Conservation (phyloP, 2,329 filamentous ascomycete genomes). For the Neofusicoccum umdonicola region DNA sequence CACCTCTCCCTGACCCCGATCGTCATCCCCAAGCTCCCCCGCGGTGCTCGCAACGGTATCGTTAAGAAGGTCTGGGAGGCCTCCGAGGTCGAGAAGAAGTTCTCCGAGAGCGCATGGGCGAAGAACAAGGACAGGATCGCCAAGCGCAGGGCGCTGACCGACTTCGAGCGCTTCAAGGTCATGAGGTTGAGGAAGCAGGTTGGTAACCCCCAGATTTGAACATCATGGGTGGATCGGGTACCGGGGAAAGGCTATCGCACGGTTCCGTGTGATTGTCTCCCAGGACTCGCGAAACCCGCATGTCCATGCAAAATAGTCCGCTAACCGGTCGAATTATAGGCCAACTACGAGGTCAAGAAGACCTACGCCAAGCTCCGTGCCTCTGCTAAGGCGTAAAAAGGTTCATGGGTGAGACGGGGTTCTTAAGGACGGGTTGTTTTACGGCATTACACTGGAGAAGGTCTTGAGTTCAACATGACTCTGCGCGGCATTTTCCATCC, state of each 20-base stretch:
- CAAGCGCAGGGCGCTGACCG: slow-evolving; percentile 86
- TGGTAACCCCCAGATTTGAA: slow-evolving; percentile 35
- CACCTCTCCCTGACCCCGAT: slow-evolving; percentile 86
- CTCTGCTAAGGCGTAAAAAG: slow-evolving; percentile 35
- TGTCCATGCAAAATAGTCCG: too few species aligned
- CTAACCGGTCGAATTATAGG: slow-evolving; percentile 40
- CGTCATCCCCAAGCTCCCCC: slow-evolving; percentile 80
- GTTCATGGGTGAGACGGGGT: slow-evolving; percentile 22
- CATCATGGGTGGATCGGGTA: not conserved
- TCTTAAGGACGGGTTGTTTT: slow-evolving; percentile 18
- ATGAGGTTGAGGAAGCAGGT: slow-evolving; percentile 99
- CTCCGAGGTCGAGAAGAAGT: slow-evolving; percentile 88
- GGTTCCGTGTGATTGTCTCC: not conserved
- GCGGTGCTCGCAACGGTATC: slow-evolving; percentile 75
- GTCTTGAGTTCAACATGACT: slow-evolving; percentile 30
- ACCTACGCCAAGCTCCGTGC: slow-evolving; percentile 77
- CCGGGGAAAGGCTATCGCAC: not conserved
- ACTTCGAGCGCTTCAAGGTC: slow-evolving; percentile 99
- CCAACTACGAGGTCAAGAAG: slow-evolving; percentile 96
- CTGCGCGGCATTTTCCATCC: slow-evolving; percentile 14
- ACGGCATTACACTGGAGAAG: slow-evolving; percentile 26
- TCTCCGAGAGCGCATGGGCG: slow-evolving; percentile 86
- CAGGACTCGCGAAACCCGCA: too few species aligned
- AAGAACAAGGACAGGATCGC: slow-evolving; percentile 86
- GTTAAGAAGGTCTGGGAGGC: slow-evolving; percentile 90